A percentile compares a stretch with the other conserved stretches of the same genome.
Evolutionary conservation across 495 filamentous ascomycete species (phyloP).

Genomic region (Chaetomidium leptoderma): DNA sequence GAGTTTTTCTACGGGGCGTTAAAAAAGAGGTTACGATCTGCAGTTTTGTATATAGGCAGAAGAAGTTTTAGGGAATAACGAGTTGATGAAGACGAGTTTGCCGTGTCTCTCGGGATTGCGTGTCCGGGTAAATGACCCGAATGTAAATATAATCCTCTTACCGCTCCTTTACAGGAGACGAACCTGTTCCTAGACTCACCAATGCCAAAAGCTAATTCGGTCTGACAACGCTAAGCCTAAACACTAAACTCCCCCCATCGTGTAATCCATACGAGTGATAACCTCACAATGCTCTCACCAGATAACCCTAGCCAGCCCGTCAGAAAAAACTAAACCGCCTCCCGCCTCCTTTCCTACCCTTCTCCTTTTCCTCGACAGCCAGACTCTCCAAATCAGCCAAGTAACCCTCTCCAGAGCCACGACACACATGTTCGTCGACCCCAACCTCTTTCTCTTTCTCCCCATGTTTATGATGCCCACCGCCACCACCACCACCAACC

Average conservation of each 20-base stretch:
- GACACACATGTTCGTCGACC: neutral
- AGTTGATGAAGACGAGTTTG: neutral
- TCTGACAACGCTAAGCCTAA: too few species aligned
- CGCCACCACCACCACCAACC: neutral
- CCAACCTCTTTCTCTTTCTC: neutral
- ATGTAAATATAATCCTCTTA: neutral
- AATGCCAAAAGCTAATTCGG: too few species aligned
- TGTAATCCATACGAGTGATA: too few species aligned
- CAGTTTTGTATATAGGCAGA: neutral
- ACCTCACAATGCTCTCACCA: too few species aligned
- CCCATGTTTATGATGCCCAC: neutral
- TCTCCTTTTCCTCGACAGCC: neutral
- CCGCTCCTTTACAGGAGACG: too few species aligned
- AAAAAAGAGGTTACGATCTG: neutral
- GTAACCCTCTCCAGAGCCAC: neutral
- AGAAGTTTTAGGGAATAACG: neutral
- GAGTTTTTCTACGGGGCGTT: conserved; percentile 7
- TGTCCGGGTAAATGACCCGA: too few species aligned
- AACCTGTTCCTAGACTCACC: too few species aligned
- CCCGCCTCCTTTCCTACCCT: neutral
- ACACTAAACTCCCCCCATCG: too few species aligned
- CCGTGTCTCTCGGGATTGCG: neutral
- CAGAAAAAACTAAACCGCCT: conserved; percentile 8
- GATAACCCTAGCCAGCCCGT: neutral
- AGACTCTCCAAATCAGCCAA: conserved; percentile 1